A percentile compares a stretch with the other conserved stretches of the same genome.
Evolutionary conservation across 2,329 filamentous ascomycete species (phyloP).

Genomic region (Aureobasidium sp.): DNA sequence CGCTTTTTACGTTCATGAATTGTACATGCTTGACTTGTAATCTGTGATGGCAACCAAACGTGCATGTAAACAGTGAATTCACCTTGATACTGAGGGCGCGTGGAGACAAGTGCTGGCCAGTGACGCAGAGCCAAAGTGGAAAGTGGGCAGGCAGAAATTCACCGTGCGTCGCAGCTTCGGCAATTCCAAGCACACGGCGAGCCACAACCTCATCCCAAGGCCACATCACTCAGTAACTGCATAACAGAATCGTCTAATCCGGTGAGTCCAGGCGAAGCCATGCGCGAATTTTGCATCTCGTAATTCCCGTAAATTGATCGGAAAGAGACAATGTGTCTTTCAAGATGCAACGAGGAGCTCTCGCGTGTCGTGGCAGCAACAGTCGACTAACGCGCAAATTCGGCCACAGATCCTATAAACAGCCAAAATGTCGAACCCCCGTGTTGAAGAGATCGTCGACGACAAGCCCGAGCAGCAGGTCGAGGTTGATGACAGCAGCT

Average conservation of each 20-base stretch:
- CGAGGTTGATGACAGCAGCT: constrained; percentile 65
- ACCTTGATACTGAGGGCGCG: background rate
- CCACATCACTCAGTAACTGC: background rate
- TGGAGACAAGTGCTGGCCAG: background rate
- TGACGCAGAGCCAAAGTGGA: constrained; percentile 6
- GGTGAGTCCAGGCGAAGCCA: constrained; percentile 11
- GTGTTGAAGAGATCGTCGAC: constrained; percentile 95
- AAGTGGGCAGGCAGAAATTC: background rate
- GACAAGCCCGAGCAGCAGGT: constrained; percentile 72
- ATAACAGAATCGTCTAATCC: constrained; percentile 3
- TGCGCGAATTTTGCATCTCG: background rate
- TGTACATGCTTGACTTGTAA: constrained; percentile 4
- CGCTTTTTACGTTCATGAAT: constrained; percentile 15
- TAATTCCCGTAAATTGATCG: background rate
- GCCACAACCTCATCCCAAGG: constrained; percentile 6
- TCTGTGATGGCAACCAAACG: background rate
- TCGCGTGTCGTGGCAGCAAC: background rate
- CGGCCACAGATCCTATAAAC: constrained; percentile 12
- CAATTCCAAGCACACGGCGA: constrained; percentile 4
- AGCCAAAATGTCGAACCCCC: constrained; percentile 86
- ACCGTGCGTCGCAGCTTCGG: constrained; percentile 8
- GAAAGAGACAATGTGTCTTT: background rate
- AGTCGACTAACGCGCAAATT: constrained; percentile 13
- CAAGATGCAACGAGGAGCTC: background rate
- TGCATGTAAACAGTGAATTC: constrained; percentile 9